Evolutionary conservation across 306 rosid genomes (phyloP).

Genomic region (Inga laurina): DNA sequence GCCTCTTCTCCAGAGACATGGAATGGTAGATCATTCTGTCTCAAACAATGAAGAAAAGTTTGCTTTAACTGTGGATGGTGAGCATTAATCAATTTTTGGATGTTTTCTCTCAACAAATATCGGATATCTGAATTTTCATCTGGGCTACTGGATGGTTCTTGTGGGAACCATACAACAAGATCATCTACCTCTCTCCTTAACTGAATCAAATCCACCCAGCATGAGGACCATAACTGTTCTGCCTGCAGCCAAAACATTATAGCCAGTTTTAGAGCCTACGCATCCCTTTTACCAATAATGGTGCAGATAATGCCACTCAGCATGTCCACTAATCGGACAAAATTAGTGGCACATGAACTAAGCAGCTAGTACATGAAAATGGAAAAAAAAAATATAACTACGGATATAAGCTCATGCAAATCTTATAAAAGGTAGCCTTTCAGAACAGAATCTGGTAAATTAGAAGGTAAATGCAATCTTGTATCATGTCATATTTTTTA

Average conservation of each 20-base stretch:
- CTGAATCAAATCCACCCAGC: conserved; percentile 63
- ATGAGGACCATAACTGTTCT: conserved; percentile 57
- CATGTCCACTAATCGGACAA: background rate
- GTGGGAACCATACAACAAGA: conserved; percentile 45
- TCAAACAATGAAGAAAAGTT: conserved; percentile 64
- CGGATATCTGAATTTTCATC: conserved; percentile 37
- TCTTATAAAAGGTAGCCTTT: background rate
- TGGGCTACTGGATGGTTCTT: conserved; percentile 36
- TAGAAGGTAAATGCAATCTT: conserved; percentile 1
- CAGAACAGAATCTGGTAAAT: conserved; percentile 10
- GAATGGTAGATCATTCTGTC: conserved; percentile 41
- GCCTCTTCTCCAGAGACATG: conserved; percentile 53
- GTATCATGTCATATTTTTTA: background rate
- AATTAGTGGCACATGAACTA: conserved; percentile 5
- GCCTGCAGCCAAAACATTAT: conserved; percentile 62
- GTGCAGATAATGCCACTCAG: conserved; percentile 12
- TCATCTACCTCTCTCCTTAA: conserved; percentile 48
- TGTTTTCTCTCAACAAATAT: conserved; percentile 45
- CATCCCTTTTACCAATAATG: background rate
- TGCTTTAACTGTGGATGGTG: conserved; percentile 58
- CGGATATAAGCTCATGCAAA: background rate
- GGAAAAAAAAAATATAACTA: background rate
- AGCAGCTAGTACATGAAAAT: conserved; percentile 4
- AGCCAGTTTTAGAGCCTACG: conserved; percentile 39
- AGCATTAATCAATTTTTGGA: conserved; percentile 44